Conservation (phyloP, 345 rosid genomes). For the Sapria himalayana region DNA sequence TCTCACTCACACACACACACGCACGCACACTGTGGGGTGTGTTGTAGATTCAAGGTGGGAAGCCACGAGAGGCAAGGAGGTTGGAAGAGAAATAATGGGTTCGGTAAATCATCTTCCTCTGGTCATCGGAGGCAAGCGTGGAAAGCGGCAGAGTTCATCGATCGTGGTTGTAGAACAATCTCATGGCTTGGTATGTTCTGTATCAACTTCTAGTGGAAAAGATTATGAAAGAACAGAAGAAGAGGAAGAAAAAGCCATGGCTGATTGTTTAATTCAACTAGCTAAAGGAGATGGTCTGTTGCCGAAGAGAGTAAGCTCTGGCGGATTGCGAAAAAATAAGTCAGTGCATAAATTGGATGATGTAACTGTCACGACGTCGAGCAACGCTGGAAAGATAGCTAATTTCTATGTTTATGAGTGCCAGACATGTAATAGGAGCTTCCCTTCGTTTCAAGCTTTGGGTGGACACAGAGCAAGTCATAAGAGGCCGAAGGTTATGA, state of each 20-base stretch:
- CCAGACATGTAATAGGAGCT: slow-evolving; percentile 66
- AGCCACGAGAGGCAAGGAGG: slow-evolving; percentile 10
- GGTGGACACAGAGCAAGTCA: slow-evolving; percentile 98
- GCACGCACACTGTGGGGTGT: no score
- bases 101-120: slow-evolving; percentile 8
- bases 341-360: slow-evolving; percentile 12
- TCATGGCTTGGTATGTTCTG: slow-evolving; percentile 16
- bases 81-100: slow-evolving; percentile 7
- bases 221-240: slow-evolving; percentile 32
- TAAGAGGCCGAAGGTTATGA: slow-evolving; percentile 34
- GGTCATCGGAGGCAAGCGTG: slow-evolving; percentile 54
- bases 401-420: slow-evolving; percentile 71
- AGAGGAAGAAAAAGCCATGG: slow-evolving; percentile 93
- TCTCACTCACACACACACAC: no score
- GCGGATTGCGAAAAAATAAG: not conserved
- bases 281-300: slow-evolving; percentile 48
- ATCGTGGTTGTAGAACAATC: slow-evolving; percentile 15
- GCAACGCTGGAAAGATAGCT: slow-evolving; percentile 25
- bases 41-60: no score
- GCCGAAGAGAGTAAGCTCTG: slow-evolving; percentile 1
- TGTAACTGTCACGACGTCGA: slow-evolving; percentile 6
- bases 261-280: slow-evolving; percentile 62
- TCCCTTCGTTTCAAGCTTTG: slow-evolving; percentile 85
- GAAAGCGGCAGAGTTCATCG: slow-evolving; percentile 46
- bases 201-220: slow-evolving; percentile 15